Conservation (phyloP, 805 yeast genomes). For the Wickerhamiella sorbophila region DNA sequence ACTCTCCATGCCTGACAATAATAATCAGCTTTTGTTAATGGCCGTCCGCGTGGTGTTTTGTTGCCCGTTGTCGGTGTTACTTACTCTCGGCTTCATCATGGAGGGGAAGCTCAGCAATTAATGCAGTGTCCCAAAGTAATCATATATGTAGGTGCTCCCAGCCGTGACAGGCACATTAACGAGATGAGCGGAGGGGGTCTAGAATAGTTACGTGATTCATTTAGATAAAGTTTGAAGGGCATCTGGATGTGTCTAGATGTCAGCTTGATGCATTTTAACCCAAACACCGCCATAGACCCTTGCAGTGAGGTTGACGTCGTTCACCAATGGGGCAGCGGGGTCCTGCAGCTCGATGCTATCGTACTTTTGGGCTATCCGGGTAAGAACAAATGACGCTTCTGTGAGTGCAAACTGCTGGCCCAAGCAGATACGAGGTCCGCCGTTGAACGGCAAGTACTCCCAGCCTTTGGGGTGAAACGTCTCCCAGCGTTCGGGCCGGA, state of each 20-base stretch:
- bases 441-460: constrained; percentile 39
- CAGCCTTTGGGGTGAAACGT: constrained; percentile 24
- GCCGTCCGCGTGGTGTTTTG: background rate
- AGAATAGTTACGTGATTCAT: no score
- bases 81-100: constrained; percentile 12
- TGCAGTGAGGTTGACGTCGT: background rate
- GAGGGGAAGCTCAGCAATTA: background rate
- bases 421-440: constrained; percentile 42
- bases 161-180: no score
- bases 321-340: background rate
- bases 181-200: no score
- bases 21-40: constrained; percentile 41
- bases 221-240: no score
- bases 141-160: no score
- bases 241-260: no score
- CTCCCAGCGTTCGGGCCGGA: constrained; percentile 35
- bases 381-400: constrained; percentile 28
- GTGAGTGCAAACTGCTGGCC: constrained; percentile 45
- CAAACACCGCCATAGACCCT: background rate
- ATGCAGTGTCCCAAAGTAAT: no score
- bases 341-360: constrained; percentile 2
- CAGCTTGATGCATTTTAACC: background rate
- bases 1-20: constrained; percentile 82
- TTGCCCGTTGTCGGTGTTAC: background rate
- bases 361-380: constrained; percentile 27